Percentiles rank a stretch among this genome's conserved stretches.
Evolutionary conservation across 2,329 filamentous ascomycete genomes (phyloP).

Genomic region (Penicillium psychrosexuale): DNA sequence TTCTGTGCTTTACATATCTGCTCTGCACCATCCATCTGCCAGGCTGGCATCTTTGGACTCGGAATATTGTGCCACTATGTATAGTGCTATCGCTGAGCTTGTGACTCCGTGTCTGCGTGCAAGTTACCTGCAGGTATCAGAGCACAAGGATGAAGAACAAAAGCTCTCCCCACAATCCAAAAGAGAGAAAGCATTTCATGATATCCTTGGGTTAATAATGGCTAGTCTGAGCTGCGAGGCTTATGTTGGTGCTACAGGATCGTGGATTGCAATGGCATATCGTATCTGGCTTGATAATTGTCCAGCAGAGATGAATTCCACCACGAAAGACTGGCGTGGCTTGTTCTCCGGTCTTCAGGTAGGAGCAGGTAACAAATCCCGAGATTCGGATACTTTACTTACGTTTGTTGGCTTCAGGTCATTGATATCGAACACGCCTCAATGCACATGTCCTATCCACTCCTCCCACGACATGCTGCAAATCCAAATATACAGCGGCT

Average conservation of each 20-base stretch:
- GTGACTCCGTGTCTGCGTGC: constrained; percentile 13
- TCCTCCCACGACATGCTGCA: constrained; percentile 27
- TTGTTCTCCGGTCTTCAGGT: constrained; percentile 30
- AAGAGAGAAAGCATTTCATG: constrained; percentile 21
- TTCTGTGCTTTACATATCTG: constrained; percentile 30
- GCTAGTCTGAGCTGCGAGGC: constrained; percentile 32
- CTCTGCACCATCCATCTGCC: constrained; percentile 22
- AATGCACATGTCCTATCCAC: constrained; percentile 31
- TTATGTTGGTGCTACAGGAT: constrained; percentile 26
- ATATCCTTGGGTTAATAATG: constrained; percentile 32
- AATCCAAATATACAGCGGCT: constrained; percentile 18
- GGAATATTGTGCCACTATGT: constrained; percentile 26
- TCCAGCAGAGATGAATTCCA: constrained; percentile 11
- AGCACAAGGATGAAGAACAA: not conserved
- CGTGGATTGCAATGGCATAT: constrained; percentile 32
- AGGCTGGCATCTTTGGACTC: constrained; percentile 20
- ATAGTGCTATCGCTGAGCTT: constrained; percentile 26
- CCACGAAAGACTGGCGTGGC: constrained; percentile 22
- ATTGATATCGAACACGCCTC: constrained; percentile 33
- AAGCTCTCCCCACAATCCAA: not conserved
- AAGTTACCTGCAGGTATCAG: not conserved
- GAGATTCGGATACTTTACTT: not conserved
- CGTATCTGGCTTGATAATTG: constrained; percentile 29
- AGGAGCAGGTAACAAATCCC: not conserved
- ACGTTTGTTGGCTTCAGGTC: constrained; percentile 13